Conservation (phyloP, 2,329 filamentous ascomycete genomes). For the Calonectria montana region DNA sequence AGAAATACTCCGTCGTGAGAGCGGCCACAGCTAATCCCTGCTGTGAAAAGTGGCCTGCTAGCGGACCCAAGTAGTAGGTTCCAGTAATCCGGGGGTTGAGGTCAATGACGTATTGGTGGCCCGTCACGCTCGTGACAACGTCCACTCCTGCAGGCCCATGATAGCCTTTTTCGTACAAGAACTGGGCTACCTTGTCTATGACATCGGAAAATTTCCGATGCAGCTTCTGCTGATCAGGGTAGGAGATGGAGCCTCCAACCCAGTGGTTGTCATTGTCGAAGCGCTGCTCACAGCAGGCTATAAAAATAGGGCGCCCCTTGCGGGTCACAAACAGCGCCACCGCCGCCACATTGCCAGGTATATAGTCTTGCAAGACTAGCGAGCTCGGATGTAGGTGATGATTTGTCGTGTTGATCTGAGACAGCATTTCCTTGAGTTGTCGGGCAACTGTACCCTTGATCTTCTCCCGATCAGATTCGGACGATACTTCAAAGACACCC, state of each 20-base stretch:
- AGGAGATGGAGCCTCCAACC: neutral
- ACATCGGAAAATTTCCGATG: neutral
- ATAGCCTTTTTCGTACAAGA: neutral
- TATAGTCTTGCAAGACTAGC: neutral
- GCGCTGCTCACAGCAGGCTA: neutral
- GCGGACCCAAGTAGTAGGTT: neutral
- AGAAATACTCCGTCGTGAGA: neutral
- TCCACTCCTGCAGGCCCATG: neutral
- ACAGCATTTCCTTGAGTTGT: neutral
- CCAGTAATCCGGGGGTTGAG: neutral
- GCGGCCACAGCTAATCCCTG: neutral
- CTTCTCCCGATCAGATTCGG: neutral
- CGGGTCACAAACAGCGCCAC: constrained; percentile 64
- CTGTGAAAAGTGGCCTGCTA: neutral
- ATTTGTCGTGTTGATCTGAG: neutral
- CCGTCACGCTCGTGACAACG: neutral
- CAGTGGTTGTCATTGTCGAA: neutral
- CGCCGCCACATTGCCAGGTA: constrained; percentile 51
- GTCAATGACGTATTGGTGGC: neutral
- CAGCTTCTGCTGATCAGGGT: neutral
- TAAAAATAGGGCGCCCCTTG: constrained; percentile 44
- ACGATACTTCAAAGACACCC: neutral
- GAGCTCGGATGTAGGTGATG: neutral
- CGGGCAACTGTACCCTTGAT: neutral
- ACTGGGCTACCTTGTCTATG: neutral